These are phyloP conservation scores for Bodo saltans DNA, from an alignment of 78 protist genomes.

Conservation along the genomic window DNA sequence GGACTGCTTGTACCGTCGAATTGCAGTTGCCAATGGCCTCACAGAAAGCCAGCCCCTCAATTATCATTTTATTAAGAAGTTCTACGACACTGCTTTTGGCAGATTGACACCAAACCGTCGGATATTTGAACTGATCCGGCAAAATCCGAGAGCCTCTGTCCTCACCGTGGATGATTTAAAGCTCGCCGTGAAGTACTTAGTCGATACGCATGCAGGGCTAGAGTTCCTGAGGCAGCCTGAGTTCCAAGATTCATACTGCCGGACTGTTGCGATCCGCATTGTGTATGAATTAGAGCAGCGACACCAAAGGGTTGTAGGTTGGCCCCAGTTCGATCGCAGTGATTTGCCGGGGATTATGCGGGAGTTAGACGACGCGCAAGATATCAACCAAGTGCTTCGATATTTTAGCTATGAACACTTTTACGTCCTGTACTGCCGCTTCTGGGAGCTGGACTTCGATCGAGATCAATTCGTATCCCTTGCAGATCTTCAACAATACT, in stretches of 20 bases:
- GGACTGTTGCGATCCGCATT: background rate
- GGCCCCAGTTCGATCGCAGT: background rate
- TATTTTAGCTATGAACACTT: conserved; percentile 90
- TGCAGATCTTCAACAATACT: conserved; percentile 46
- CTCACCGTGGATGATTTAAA: background rate
- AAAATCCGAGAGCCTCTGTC: background rate
- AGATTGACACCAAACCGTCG: background rate
- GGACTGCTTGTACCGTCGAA: background rate
- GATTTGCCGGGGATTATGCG: background rate
- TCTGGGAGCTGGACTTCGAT: conserved; percentile 91
- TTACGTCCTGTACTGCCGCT: conserved; percentile 87
- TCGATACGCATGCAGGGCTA: background rate
- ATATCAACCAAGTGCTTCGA: background rate
- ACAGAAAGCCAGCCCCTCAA: background rate
- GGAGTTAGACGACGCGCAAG: background rate
- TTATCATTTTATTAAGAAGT: background rate
- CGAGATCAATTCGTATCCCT: conserved; percentile 61
- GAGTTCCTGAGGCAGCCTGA: background rate
- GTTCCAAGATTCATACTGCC: background rate
- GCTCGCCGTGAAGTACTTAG: background rate
- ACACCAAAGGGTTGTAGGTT: background rate
- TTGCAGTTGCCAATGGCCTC: background rate
- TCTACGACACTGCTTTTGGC: background rate
- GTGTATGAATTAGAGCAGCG: background rate
- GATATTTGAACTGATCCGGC: background rate